A percentile compares a stretch with the other conserved stretches of the same genome.
Conservation (phyloP, 306 rosid genomes). For the Vicia villosa region DNA sequence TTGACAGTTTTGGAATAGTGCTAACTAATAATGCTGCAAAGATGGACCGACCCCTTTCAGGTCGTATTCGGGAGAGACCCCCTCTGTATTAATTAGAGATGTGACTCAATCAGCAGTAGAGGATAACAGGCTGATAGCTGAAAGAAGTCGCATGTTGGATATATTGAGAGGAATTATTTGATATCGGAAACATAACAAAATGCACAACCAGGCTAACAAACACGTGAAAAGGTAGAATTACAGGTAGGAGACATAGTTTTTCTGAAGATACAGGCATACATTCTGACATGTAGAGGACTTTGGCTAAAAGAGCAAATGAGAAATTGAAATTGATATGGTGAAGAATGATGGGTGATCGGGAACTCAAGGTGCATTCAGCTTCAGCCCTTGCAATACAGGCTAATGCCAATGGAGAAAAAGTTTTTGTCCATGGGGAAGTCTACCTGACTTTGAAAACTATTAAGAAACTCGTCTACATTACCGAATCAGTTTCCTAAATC, state of each 20-base stretch:
- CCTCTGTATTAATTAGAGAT: background rate
- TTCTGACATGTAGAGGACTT: background rate
- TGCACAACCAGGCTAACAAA: background rate
- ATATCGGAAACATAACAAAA: background rate
- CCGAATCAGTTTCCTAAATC: background rate
- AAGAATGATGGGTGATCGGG: background rate
- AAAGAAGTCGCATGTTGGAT: background rate
- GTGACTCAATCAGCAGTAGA: background rate
- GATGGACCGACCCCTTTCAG: background rate
- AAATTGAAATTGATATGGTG: background rate
- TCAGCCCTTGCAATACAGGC: background rate
- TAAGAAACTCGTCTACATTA: background rate
- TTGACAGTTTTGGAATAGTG: background rate
- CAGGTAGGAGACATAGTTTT: background rate
- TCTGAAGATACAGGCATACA: background rate
- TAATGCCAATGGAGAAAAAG: background rate
- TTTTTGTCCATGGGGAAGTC: background rate
- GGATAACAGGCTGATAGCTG: background rate
- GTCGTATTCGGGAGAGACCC: background rate
- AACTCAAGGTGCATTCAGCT: slow-evolving; percentile 1
- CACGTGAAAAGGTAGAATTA: background rate
- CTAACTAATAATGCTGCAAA: background rate
- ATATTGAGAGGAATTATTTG: background rate
- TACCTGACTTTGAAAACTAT: background rate
- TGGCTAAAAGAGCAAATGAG: background rate